Evolutionary conservation across 164 flowering plant species (phyloP), one percentile per base, ranked within the genome.

Genomic region (Stephania yunnanensis): DNA sequence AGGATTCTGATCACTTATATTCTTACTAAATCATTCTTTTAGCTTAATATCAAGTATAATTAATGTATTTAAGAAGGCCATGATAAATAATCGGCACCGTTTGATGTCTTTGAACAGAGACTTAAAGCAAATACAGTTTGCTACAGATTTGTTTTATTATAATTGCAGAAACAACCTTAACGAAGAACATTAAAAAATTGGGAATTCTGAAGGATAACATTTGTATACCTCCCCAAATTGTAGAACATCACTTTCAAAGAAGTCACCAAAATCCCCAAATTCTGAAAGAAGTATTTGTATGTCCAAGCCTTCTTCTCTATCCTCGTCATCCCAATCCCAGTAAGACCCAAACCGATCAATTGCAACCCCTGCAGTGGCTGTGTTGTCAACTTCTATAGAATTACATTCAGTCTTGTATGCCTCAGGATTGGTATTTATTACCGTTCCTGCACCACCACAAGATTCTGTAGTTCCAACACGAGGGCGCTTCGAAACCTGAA

Each of bases 231-330:
- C 99, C 42, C 97, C 99, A 77, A 96, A 91, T 61, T 94, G 91
- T 82, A 96, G 85, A 73, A 69, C 79, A 70, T 96, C 98, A 82
- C 81, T 87, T 81, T 87, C 93, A 79, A 96, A 96, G 75, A 96
- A 91, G 84, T 92, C 98, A 48, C 97, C 94, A 84, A 96, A 94
- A 80, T 91, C 99, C 70, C 99, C 99, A 83, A 91, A 96, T 82
- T 96, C 98, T 17, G 97, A 86, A 5, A 92, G 90, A 76, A 96
- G 93, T 78, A 90, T 84, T 80, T 92, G 90, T 67, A 96, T 92
- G 80, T 92, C 97, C 86, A 90, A 83, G 72, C 80, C 91, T 64
- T 75, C 73, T 25, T 87, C 94, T 78, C 86, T 85, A 46, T 91
- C 93, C 70, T 89, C 94, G 79, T 87, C 91, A 78, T 89, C 96